Conservation (phyloP, 306 rosid species). For the Fagus sylvatica region DNA sequence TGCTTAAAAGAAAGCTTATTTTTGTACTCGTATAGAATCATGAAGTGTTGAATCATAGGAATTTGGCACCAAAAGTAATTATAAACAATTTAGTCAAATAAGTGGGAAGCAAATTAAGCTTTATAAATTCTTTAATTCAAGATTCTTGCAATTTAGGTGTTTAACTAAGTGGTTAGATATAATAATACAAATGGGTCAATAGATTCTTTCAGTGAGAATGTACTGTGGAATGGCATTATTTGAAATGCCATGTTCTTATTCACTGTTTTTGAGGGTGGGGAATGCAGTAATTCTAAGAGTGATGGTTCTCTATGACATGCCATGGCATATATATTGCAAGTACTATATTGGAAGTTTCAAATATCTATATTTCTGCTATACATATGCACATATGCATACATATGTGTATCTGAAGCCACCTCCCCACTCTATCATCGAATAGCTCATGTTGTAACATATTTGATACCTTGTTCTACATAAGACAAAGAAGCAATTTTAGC, state of each 20-base stretch:
- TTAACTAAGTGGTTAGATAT: too few relatives aligned
- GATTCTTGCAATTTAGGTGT: too few relatives aligned
- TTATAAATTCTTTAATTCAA: too few relatives aligned
- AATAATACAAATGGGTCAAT: not conserved
- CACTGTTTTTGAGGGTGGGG: not conserved
- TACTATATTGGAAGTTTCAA: not conserved
- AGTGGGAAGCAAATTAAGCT: too few relatives aligned
- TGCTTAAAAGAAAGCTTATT: too few relatives aligned
- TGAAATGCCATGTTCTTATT: not conserved
- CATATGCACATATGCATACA: not conserved
- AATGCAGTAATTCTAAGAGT: not conserved
- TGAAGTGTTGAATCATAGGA: too few relatives aligned
- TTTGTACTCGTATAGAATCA: too few relatives aligned
- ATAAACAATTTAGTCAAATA: too few relatives aligned
- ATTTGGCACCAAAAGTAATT: too few relatives aligned
- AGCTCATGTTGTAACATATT: not conserved
- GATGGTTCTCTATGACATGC: not conserved
- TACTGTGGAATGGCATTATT: not conserved
- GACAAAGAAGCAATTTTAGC: not conserved
- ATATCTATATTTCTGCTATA: not conserved
- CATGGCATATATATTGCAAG: not conserved
- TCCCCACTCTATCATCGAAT: not conserved
- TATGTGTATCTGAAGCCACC: not conserved
- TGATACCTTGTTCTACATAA: not conserved
- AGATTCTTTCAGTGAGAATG: not conserved